Evolutionary conservation across 768 basidiomycete species (phyloP), one percentile per base, ranked within the genome.

Genomic region (Flagelloscypha sp.): DNA sequence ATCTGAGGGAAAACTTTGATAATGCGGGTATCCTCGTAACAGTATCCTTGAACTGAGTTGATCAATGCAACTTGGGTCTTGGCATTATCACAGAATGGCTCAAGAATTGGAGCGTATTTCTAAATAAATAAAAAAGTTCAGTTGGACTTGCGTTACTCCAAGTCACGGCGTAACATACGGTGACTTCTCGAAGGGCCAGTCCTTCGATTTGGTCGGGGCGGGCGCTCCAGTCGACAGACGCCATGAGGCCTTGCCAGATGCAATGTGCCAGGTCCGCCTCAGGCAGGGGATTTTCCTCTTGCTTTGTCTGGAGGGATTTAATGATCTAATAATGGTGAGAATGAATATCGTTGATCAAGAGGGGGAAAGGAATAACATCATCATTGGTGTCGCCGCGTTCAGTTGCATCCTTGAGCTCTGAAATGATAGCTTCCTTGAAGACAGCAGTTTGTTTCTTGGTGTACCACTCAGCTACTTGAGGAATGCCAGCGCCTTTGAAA

Each of bases 1-100:
- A 98, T 84, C 52, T 92, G 86, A 30, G 89, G 82, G 70, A 99
- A 98, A 6, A 89, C 72, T 56, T 92, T 92, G 61, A 92, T 93
- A 52, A 94, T 74, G 38, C 87, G 84, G 17, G 90, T 93, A 53
- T 97, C 89, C 62, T 94, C 89, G 59, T 98, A 95, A 58, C 88
- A 93, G 64, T 94, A 87, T 45, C 88, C 72, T 65, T 99, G 94
- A 5, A 94, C 88, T 34, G 83, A 75, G 57, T 98, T 98, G 61
- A 99, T 90, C 36, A 99, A 74, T 21, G 85, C 79, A 24, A 99
- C 86, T 61, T 99, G 79, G 15, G 87, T 85, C 61, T 93, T 93
- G 13, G 89, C 75, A 35, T 79, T 76, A 41, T 76, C 72, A 53
- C 83, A 88, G 68, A 99, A 99, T 21, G 87, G 78, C 59, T 92